These are phyloP conservation scores for Suillus weaverae DNA, from an alignment of 768 basidiomycete species.

Conservation along the genomic window DNA sequence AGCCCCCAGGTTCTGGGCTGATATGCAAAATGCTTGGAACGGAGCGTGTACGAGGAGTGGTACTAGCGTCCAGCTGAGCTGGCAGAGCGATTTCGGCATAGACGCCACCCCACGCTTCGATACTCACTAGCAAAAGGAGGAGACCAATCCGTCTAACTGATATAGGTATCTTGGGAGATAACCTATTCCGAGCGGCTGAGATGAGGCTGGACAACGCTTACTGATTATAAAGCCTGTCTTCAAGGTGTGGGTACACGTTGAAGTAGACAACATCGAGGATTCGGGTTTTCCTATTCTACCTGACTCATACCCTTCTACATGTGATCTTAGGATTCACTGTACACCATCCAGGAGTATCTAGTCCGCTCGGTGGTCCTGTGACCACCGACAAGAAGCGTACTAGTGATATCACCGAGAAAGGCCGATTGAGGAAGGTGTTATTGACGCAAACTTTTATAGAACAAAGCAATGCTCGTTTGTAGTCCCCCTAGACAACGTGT, in stretches of 20 bases:
- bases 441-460: not conserved
- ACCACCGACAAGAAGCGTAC: not conserved
- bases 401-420: not conserved
- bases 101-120: not conserved
- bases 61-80: not conserved
- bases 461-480: not conserved
- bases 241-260: not conserved
- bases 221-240: not conserved
- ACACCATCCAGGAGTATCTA: not conserved
- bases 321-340: not conserved
- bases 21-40: not conserved
- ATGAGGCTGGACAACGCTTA: not conserved
- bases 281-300: not conserved
- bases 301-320: not conserved
- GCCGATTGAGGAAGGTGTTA: not conserved
- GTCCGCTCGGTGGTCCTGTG: not conserved
- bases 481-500: not conserved
- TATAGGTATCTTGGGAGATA: not conserved
- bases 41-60: too few relatives aligned
- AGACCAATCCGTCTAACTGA: not conserved
- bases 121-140: not conserved
- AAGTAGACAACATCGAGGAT: not conserved
- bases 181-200: not conserved
- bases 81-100: not conserved
- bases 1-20: not conserved